Percentiles rank a stretch among this genome's conserved stretches.
Conservation (phyloP, 2,329 filamentous ascomycete genomes). For the Penicillium sp. region DNA sequence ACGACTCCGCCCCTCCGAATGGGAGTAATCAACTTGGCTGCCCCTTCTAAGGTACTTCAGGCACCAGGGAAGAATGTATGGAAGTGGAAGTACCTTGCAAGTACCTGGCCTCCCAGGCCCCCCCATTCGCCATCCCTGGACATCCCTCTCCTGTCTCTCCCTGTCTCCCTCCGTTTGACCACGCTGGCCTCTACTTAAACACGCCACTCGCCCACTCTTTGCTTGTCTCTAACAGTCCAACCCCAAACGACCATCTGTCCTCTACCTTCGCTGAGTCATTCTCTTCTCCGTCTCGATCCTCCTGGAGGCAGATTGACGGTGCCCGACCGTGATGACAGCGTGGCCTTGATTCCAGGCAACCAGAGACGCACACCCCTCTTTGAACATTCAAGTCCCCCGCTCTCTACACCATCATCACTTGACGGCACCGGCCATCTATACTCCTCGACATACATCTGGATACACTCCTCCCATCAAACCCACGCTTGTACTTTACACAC, state of each 20-base stretch:
- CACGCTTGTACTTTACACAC: background rate
- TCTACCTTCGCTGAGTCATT: slow-evolving; percentile 28
- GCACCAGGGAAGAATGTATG: background rate
- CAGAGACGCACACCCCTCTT: background rate
- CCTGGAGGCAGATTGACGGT: slow-evolving; percentile 31
- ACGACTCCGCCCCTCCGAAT: slow-evolving; percentile 5
- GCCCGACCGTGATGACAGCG: slow-evolving; percentile 43
- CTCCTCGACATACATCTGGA: slow-evolving; percentile 1
- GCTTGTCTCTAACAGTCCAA: slow-evolving; percentile 11
- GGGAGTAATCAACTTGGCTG: background rate
- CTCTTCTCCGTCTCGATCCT: background rate
- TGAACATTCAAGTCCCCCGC: background rate
- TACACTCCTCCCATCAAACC: slow-evolving; percentile 11
- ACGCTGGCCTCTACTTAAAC: slow-evolving; percentile 50
- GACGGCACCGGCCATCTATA: slow-evolving; percentile 26
- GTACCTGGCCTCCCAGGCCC: no score
- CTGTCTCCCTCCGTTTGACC: slow-evolving; percentile 31
- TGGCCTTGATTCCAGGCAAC: slow-evolving; percentile 31
- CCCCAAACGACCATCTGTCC: slow-evolving; percentile 41
- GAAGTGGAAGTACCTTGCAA: slow-evolving; percentile 8
- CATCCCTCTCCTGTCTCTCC: slow-evolving; percentile 5
- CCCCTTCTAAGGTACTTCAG: slow-evolving; percentile 7
- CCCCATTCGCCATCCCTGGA: background rate
- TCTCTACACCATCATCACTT: slow-evolving; percentile 14
- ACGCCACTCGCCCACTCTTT: slow-evolving; percentile 22